Conservation (phyloP, 2,329 filamentous ascomycete species). For the Microdochium bolleyi region DNA sequence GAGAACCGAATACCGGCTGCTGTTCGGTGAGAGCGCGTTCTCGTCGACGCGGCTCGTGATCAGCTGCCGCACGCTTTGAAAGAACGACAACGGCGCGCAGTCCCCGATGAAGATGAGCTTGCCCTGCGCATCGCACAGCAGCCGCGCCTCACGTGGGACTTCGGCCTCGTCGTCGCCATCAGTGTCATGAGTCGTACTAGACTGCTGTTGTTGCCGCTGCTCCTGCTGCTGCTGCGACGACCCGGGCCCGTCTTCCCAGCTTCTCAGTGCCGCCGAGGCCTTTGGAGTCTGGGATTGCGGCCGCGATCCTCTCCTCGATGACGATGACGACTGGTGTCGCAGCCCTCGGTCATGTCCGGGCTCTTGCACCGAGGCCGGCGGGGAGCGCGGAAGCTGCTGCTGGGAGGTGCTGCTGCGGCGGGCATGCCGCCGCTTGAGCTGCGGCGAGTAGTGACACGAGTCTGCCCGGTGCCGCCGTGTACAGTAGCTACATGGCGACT, state of each 20-base stretch:
- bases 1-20: slow-evolving; percentile 39
- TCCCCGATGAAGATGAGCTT: slow-evolving; percentile 48
- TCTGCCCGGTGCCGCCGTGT: slow-evolving; percentile 31
- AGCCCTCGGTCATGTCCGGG: background rate
- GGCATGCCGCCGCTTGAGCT: slow-evolving; percentile 25
- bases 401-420: slow-evolving; percentile 2
- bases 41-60: slow-evolving; percentile 39
- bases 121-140: slow-evolving; percentile 43
- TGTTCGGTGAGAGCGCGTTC: slow-evolving; percentile 42
- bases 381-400: background rate
- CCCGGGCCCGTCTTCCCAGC: background rate
- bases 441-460: slow-evolving; percentile 39
- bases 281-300: background rate
- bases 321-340: background rate
- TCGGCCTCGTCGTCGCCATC: slow-evolving; percentile 43
- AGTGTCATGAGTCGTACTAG: slow-evolving; percentile 10
- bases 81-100: slow-evolving; percentile 47
- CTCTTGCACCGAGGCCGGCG: background rate
- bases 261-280: background rate
- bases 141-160: slow-evolving; percentile 42
- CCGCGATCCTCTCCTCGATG: background rate
- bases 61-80: slow-evolving; percentile 44
- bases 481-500: slow-evolving; percentile 44
- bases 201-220: slow-evolving; percentile 4
- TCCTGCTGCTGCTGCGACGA: too few species aligned